Conservation (phyloP, 768 basidiomycete genomes). For the Mrakia blollopis region DNA sequence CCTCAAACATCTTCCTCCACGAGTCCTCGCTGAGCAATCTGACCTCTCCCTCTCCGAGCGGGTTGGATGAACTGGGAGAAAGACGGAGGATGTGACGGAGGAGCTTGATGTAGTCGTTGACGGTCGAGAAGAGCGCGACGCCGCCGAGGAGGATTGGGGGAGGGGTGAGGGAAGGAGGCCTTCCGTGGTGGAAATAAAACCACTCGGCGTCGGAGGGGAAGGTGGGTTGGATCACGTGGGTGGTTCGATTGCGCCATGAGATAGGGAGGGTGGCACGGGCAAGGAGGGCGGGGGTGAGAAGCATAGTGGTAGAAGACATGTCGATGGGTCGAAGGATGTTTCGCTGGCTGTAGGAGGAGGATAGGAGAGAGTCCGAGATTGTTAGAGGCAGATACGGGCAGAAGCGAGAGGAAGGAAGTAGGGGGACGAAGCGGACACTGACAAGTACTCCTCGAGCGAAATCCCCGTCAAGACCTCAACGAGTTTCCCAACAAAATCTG, state of each 20-base stretch:
- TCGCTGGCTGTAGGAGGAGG: background rate
- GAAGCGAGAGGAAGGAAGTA: no score
- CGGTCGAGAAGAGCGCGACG: background rate
- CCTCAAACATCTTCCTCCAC: background rate
- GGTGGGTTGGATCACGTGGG: background rate
- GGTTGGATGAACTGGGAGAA: background rate
- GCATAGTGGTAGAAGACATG: background rate
- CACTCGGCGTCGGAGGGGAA: background rate
- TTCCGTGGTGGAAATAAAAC: background rate
- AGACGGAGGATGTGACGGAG: background rate
- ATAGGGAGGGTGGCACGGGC: background rate
- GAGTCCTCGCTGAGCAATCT: background rate
- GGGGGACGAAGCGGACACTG: no score
- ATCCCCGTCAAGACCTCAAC: background rate
- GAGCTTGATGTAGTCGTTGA: background rate
- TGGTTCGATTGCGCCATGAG: background rate
- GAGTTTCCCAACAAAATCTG: background rate
- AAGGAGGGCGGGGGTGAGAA: background rate
- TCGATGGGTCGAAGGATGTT: background rate
- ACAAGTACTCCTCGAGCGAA: constrained; percentile 3
- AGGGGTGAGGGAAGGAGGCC: background rate
- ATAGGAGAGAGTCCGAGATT: no score
- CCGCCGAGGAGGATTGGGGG: background rate
- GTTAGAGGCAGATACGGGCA: no score
- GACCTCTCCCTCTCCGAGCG: background rate